Conservation (phyloP, 139 green algal species). For the Volvox reticuliferus region DNA sequence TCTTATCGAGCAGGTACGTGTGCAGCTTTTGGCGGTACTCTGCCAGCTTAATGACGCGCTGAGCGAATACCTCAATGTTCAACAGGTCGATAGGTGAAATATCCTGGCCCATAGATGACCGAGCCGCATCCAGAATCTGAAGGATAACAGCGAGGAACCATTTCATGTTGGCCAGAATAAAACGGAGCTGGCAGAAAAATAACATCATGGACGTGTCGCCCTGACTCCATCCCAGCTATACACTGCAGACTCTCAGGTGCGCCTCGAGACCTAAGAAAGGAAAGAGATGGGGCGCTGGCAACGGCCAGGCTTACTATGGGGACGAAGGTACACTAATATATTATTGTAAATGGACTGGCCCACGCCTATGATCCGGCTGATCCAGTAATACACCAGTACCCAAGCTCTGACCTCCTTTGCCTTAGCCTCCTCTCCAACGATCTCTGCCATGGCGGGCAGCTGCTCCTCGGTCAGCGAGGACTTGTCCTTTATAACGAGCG, state of each 20-base stretch:
- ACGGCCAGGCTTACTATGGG: no score
- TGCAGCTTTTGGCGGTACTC: constrained; percentile 79
- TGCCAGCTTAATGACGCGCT: constrained; percentile 91
- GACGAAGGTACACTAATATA: no score
- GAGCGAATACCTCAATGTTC: constrained; percentile 98
- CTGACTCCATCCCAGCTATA: no score
- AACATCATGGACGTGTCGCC: no score
- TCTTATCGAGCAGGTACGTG: constrained; percentile 89
- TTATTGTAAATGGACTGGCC: no score
- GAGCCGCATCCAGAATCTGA: constrained; percentile 81
- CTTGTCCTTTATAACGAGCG: constrained; percentile 93
- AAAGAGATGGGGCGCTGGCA: no score
- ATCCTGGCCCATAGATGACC: constrained; percentile 93
- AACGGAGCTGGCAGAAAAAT: no score
- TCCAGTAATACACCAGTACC: no score
- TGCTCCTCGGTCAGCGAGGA: constrained; percentile 73
- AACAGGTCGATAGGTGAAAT: constrained; percentile 98
- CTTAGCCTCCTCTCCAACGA: constrained; percentile 91
- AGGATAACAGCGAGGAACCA: neutral
- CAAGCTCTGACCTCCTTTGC: constrained; percentile 71
- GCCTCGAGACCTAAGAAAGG: no score
- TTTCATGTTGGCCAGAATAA: no score
- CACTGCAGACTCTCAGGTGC: no score
- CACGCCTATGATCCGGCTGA: no score
- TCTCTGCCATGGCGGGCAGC: constrained; percentile 81